A percentile compares a stretch with the other conserved stretches of the same genome.
phyloP scores from a whole-genome alignment of 1,284 basidiomycete genomes.

The Irpex rosettiformis region DNA sequence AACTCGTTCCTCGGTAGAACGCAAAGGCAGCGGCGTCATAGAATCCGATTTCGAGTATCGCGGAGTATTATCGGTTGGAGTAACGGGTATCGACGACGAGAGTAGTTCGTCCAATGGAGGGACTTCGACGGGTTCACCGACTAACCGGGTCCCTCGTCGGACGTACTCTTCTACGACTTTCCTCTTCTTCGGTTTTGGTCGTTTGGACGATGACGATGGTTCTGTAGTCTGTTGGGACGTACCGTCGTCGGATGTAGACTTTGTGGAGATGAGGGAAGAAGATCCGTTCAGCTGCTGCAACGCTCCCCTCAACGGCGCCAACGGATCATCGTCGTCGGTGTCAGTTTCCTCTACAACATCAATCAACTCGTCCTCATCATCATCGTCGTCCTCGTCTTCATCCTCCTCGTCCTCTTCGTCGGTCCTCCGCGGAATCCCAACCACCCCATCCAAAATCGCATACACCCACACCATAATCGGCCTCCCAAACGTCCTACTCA shows the following conservation, averaged over 20 bases:
- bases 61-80: not conserved
- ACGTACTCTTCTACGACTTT: constrained; percentile 64
- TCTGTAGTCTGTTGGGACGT: no score
- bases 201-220: no score
- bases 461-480: constrained; percentile 67
- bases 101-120: constrained; percentile 45
- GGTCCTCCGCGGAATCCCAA: constrained; percentile 47
- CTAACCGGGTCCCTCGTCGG: constrained; percentile 67
- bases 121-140: constrained; percentile 53
- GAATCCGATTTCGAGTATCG: not conserved
- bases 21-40: constrained; percentile 36
- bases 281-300: constrained; percentile 51
- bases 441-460: constrained; percentile 61
- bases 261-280: not conserved
- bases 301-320: constrained; percentile 68
- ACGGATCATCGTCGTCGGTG: constrained; percentile 46
- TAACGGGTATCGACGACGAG: no score
- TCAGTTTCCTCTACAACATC: constrained; percentile 51
- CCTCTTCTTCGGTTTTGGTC: constrained; percentile 7
- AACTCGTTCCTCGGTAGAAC: constrained; percentile 48
- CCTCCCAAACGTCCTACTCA: constrained; percentile 55
- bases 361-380: constrained; percentile 54
- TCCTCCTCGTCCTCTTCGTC: constrained; percentile 22
- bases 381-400: constrained; percentile 35
- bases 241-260: not conserved